These are phyloP conservation scores for Acer yangbiense DNA, from an alignment of 345 rosid species.

Conservation along the genomic window DNA sequence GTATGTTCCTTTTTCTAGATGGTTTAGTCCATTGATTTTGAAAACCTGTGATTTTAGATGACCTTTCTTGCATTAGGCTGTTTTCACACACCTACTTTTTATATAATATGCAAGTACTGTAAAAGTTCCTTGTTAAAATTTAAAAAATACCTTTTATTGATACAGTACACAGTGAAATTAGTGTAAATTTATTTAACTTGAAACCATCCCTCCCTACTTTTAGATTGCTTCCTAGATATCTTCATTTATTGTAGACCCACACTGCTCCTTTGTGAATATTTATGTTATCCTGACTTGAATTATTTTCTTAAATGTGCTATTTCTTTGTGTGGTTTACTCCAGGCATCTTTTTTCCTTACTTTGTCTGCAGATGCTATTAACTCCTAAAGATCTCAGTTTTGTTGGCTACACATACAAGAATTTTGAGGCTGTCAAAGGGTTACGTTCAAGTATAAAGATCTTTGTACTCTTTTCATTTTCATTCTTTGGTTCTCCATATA, in stretches of 20 bases:
- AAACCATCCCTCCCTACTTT: background rate
- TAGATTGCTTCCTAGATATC: background rate
- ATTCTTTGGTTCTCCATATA: background rate
- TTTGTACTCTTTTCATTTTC: background rate
- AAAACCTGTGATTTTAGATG: background rate
- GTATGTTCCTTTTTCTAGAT: background rate
- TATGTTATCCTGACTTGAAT: background rate
- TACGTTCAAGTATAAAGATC: conserved; percentile 19
- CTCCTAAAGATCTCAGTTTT: conserved; percentile 73
- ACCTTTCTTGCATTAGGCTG: background rate
- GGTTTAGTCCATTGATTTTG: background rate
- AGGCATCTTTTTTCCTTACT: conserved; percentile 13
- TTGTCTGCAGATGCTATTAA: conserved; percentile 51
- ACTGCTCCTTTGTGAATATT: background rate
- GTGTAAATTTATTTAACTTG: background rate
- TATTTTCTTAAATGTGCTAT: background rate
- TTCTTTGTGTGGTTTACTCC: background rate
- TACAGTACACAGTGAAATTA: background rate
- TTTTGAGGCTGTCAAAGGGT: conserved; percentile 74
- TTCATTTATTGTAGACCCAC: background rate
- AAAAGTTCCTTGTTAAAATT: background rate
- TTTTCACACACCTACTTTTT: background rate
- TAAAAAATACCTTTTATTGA: too few species aligned
- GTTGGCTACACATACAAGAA: conserved; percentile 96
- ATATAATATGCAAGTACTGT: background rate